Percentiles rank a stretch among this genome's conserved stretches.
Evolutionary conservation across 441 rosid species (phyloP).

Genomic region (Melianthus villosus): DNA sequence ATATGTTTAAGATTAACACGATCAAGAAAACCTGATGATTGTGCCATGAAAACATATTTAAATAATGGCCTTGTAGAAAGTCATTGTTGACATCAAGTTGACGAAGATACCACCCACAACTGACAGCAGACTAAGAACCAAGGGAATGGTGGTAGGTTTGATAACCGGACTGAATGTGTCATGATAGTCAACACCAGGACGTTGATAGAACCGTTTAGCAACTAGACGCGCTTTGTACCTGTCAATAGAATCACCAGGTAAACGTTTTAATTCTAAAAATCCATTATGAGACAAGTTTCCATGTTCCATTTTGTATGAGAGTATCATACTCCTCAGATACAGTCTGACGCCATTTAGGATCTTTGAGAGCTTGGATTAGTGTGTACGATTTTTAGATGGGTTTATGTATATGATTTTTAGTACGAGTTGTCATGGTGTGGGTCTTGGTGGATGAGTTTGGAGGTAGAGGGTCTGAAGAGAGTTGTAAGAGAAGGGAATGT

Average conservation of each 20-base stretch:
- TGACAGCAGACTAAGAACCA: background rate
- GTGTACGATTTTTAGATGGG: background rate
- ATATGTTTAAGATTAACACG: background rate
- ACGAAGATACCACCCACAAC: background rate
- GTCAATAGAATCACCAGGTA: background rate
- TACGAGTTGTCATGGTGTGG: background rate
- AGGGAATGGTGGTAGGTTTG: background rate
- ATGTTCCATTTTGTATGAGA: background rate
- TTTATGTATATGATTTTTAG: background rate
- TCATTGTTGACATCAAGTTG: slow-evolving; percentile 5
- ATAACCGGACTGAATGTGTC: background rate
- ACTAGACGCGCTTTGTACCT: background rate
- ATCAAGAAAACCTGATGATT: background rate
- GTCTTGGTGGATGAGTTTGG: background rate
- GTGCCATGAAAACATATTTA: background rate
- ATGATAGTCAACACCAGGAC: background rate
- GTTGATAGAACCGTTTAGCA: slow-evolving; percentile 1
- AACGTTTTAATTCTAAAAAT: background rate
- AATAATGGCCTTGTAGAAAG: background rate
- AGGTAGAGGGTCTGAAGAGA: background rate
- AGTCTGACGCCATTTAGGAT: background rate
- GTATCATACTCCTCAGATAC: background rate
- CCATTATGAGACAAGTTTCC: background rate
- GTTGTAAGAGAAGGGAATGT: no score
- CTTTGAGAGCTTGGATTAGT: background rate